These are phyloP conservation scores for Nitzschia putrida DNA, from an alignment of 108 stramenopile genomes.

Conservation along the genomic window DNA sequence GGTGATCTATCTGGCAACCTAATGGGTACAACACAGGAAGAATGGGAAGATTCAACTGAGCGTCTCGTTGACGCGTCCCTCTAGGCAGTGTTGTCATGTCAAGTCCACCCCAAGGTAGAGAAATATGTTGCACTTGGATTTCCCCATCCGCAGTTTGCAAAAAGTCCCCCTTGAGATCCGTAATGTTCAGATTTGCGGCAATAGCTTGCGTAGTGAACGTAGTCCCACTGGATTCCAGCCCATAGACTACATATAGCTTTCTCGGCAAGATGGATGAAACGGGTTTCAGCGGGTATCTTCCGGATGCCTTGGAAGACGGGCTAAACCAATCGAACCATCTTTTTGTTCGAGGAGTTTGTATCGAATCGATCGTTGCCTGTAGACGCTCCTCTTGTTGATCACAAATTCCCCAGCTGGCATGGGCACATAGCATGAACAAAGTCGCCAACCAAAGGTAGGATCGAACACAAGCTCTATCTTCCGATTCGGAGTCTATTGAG, in stretches of 20 bases:
- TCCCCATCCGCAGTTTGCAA: neutral
- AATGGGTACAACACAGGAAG: constrained; percentile 1
- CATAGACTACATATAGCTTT: constrained; percentile 3
- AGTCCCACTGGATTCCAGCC: constrained; percentile 19
- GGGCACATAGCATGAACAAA: too few relatives aligned
- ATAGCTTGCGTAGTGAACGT: constrained; percentile 18
- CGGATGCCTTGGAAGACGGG: neutral
- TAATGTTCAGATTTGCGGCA: constrained; percentile 1
- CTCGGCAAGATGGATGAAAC: constrained; percentile 1
- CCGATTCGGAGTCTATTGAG: too few relatives aligned
- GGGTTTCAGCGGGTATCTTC: neutral
- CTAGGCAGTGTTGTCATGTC: neutral
- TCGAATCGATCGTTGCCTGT: too few relatives aligned
- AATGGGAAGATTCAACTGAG: neutral
- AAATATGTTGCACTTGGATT: constrained; percentile 22
- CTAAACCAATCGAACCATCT: too few relatives aligned
- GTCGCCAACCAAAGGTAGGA: too few relatives aligned
- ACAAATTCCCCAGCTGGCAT: too few relatives aligned
- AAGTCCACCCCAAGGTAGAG: constrained; percentile 8
- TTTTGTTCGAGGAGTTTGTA: too few relatives aligned
- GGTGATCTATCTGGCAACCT: neutral
- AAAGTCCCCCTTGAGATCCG: neutral
- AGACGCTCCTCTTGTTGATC: too few relatives aligned
- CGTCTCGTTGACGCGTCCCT: too few relatives aligned
- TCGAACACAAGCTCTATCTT: too few relatives aligned